Conservation (phyloP, 2,329 filamentous ascomycete species). For the Botrytis byssoidea region DNA sequence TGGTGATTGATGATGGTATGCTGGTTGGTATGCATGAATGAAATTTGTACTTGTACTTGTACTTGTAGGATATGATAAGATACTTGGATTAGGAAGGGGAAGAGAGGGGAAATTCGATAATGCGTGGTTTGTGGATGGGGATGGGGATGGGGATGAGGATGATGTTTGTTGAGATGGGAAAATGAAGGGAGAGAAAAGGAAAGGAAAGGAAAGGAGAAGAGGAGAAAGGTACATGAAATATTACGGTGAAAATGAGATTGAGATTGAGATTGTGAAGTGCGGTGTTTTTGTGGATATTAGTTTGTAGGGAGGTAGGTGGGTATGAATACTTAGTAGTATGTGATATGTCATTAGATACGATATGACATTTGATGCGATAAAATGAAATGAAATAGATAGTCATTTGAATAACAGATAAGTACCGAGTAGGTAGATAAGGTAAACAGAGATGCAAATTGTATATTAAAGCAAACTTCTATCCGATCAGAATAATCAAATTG, state of each 20-base stretch:
- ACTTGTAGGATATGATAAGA: not conserved
- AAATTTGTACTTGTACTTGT: slow-evolving; percentile 1
- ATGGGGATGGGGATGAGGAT: not conserved
- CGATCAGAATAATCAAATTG: no score
- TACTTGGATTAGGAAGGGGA: slow-evolving; percentile 9
- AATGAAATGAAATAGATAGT: not conserved
- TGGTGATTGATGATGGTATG: not conserved
- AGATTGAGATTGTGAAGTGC: no score
- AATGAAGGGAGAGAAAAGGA: not conserved
- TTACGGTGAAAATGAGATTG: not conserved
- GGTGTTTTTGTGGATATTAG: not conserved
- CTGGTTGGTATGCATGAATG: not conserved
- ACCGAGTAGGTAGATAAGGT: no score
- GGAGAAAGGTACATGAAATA: not conserved
- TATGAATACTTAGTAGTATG: not conserved
- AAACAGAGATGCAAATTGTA: no score
- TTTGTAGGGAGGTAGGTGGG: not conserved
- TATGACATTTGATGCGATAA: not conserved
- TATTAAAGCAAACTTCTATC: no score
- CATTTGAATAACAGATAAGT: not conserved
- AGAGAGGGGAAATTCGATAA: not conserved
- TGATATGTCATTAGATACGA: not conserved
- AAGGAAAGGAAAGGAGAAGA: no score
- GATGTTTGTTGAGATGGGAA: not conserved
- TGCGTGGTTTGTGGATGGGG: not conserved